Conservation (phyloP, 495 filamentous ascomycete genomes). For the Filosporella fistucella region DNA sequence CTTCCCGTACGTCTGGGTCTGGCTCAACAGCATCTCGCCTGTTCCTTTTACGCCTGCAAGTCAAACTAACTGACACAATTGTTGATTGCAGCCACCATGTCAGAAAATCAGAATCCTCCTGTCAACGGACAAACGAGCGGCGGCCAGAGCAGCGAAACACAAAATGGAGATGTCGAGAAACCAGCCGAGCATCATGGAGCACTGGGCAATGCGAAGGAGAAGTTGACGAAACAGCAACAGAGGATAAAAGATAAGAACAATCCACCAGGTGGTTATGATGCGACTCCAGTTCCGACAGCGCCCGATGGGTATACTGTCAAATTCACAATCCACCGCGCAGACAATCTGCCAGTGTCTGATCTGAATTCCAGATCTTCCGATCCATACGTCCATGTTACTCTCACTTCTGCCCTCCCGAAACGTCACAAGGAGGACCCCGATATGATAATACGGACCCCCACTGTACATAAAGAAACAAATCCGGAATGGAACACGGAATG, state of each 20-base stretch:
- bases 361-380: conserved; percentile 74
- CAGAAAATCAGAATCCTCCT: conserved; percentile 8
- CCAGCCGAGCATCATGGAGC: conserved; percentile 1
- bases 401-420: conserved; percentile 55
- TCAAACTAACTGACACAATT: not conserved
- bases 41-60: too few relatives aligned
- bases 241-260: conserved; percentile 54
- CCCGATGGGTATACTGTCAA: conserved; percentile 77
- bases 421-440: conserved; percentile 78
- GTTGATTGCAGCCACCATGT: conserved; percentile 3
- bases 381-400: conserved; percentile 71
- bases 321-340: conserved; percentile 78
- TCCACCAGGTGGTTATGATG: conserved; percentile 75
- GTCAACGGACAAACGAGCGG: conserved; percentile 3
- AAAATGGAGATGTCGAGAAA: conserved; percentile 14
- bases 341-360: conserved; percentile 78
- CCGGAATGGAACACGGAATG: conserved; percentile 82
- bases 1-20: too few relatives aligned
- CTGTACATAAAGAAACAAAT: conserved; percentile 62
- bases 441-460: conserved; percentile 69
- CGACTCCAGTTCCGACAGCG: conserved; percentile 67
- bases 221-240: conserved; percentile 52
- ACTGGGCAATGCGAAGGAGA: conserved; percentile 30
- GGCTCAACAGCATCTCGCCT: too few relatives aligned
- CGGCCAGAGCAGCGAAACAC: not conserved